phyloP scores from a whole-genome alignment of 495 filamentous ascomycete species.

The Aspergillus hancockii region DNA sequence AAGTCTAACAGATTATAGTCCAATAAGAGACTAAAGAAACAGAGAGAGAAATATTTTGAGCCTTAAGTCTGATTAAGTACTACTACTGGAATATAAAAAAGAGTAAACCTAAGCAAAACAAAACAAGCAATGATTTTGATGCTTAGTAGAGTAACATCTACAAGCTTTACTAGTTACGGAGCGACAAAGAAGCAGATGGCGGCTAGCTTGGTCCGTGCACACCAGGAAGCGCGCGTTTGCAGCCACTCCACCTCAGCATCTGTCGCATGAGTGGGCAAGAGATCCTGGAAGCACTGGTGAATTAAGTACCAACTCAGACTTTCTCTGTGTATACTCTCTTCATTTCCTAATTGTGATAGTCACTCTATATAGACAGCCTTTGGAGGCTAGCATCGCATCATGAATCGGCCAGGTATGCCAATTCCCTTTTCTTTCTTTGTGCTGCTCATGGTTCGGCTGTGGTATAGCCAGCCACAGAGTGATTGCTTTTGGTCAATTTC shows the following conservation, averaged over 20 bases:
- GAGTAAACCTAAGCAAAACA: background rate
- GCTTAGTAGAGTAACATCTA: too few relatives aligned
- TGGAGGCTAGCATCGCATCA: conserved; percentile 16
- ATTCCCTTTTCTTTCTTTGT: conserved; percentile 25
- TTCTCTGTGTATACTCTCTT: conserved; percentile 16
- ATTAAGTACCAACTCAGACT: conserved; percentile 21
- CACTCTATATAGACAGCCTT: conserved; percentile 3
- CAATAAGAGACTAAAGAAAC: background rate
- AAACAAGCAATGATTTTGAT: too few relatives aligned
- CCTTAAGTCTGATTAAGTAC: background rate
- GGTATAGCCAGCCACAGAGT: conserved; percentile 8
- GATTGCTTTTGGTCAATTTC: background rate
- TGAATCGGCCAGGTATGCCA: conserved; percentile 49
- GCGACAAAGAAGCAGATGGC: background rate
- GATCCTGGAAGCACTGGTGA: conserved; percentile 24
- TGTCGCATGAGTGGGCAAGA: conserved; percentile 40
- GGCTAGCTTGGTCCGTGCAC: conserved; percentile 29
- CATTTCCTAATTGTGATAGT: conserved; percentile 1
- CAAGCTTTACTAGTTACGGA: background rate
- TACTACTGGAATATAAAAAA: background rate
- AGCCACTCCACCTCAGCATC: conserved; percentile 38
- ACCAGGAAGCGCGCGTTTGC: conserved; percentile 40
- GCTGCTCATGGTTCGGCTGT: conserved; percentile 15
- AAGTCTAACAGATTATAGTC: background rate
- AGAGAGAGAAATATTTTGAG: background rate